Evolutionary conservation across 768 basidiomycete genomes (phyloP).

Genomic region (Wakefieldia striispora): DNA sequence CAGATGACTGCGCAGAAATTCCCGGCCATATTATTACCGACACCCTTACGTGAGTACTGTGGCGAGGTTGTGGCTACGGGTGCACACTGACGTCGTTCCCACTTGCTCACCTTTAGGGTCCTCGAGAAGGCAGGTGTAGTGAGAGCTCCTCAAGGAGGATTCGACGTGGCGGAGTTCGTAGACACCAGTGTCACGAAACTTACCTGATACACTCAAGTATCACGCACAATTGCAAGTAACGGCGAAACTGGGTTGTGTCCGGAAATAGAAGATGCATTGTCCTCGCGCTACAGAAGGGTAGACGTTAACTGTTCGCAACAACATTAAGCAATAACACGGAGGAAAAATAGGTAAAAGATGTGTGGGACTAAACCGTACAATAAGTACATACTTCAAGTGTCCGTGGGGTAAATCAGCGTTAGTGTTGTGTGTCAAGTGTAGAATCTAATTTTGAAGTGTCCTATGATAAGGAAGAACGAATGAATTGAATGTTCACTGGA

Average conservation of each 20-base stretch:
- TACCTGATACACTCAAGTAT: conserved; percentile 28
- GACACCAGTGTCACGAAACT: conserved; percentile 51
- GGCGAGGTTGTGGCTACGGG: background rate
- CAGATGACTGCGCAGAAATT: conserved; percentile 61
- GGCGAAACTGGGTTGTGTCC: background rate
- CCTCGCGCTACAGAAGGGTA: background rate
- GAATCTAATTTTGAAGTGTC: conserved; percentile 20
- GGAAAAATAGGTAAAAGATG: conserved; percentile 2
- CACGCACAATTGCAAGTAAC: background rate
- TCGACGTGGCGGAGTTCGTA: conserved; percentile 57
- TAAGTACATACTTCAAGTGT: conserved; percentile 19
- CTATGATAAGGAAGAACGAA: conserved; percentile 23
- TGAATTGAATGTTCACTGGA: conserved; percentile 14
- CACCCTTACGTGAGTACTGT: conserved; percentile 59
- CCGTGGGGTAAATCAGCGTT: conserved; percentile 3
- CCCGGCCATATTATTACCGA: conserved; percentile 62
- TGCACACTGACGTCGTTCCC: conserved; percentile 1
- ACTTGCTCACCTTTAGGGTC: conserved; percentile 41
- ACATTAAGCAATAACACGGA: conserved; percentile 16
- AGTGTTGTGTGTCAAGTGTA: conserved; percentile 7
- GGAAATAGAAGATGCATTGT: background rate
- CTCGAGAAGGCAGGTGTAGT: conserved; percentile 79
- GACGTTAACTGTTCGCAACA: conserved; percentile 9
- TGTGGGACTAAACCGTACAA: conserved; percentile 4
- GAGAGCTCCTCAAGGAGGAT: conserved; percentile 47